These are phyloP conservation scores for Aureobasidium sp. DNA, from an alignment of 2,329 filamentous ascomycete genomes.

Conservation along the genomic window DNA sequence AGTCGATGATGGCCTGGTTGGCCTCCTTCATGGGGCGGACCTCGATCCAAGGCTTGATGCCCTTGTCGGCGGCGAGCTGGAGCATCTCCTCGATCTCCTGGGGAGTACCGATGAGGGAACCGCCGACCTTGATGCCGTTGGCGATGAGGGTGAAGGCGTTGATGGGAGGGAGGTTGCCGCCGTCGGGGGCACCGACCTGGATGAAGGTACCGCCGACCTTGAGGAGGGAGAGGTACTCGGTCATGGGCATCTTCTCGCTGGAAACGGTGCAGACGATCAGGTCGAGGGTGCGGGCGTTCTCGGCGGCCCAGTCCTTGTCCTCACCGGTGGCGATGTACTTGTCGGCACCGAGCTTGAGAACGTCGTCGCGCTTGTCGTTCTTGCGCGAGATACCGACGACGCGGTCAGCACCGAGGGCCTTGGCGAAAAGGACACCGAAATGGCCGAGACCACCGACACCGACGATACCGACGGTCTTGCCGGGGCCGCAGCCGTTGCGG, in stretches of 20 bases:
- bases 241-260: conserved; percentile 51
- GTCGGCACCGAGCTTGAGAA: conserved; percentile 51
- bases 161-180: conserved; percentile 40
- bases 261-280: conserved; percentile 51
- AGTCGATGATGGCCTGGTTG: conserved; percentile 48
- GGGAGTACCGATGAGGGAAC: conserved; percentile 42
- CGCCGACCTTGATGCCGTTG: conserved; percentile 40
- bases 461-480: conserved; percentile 61
- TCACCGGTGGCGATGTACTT: conserved; percentile 47
- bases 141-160: conserved; percentile 48
- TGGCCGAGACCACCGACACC: conserved; percentile 63
- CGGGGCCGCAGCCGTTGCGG: conserved; percentile 56
- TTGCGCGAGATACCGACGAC: conserved; percentile 55
- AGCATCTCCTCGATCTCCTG: conserved; percentile 53
- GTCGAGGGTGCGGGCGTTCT: conserved; percentile 43
- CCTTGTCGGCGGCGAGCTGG: conserved; percentile 48
- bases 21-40: conserved; percentile 48
- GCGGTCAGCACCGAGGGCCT: conserved; percentile 57
- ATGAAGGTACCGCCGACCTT: conserved; percentile 51
- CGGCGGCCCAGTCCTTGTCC: conserved; percentile 48
- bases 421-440: conserved; percentile 59
- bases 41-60: conserved; percentile 54
- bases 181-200: conserved; percentile 57
- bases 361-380: conserved; percentile 48
- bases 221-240: conserved; percentile 51